Base-by-base conservation (phyloP, 495 filamentous ascomycete genomes). In the Chaetomium tenue region DNA sequence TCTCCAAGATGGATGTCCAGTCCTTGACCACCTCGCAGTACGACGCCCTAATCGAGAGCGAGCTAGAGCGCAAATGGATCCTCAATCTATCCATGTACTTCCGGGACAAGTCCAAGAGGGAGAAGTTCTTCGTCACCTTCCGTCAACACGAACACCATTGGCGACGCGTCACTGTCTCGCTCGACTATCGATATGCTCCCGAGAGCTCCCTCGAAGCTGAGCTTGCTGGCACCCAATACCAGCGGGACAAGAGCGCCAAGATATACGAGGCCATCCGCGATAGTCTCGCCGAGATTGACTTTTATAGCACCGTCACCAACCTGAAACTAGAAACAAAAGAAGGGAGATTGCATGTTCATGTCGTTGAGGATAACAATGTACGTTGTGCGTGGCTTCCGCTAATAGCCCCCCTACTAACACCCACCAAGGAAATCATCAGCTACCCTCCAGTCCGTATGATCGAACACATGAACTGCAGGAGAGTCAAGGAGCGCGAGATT, bases 21-120 rank as follows among this genome's bases (percentile, higher is more conserved):
- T 83, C 82, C 33, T 78, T 80, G 44, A 81, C 78, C 30, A 79
- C 78, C 9, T 81, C 80, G 6, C 77, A 79, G 48, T 79, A 84
- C 63, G 83, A 86, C 37, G 81, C 83, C 61, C 81, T 84, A 65
- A 80, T 96, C 62, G 87, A 86, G 61, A 85, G 88, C 65, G 94
- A 98, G 76, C 81, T 97, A 66, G 92, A 97, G 68, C 82, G 82
- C 63, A 87, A 86, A 74, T 98, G 94, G 94, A 97, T 98, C 63
- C 81, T 98, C 65, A 98, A 98, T 70, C 82, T 98, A 61, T 97
- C 92, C 77, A 98, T 98, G 94, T 92, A 96, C 78, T 98, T 97
- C 73, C 88, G 93, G 57, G 94, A 98, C 76, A 88, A 89, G 66
- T 96, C 94, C 13, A 91, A 90, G 60, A 86, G 95, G 46, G 94